Evolutionary conservation across 306 rosid species (phyloP), one percentile per base, ranked within the genome.

Genomic region (Trifolium subterraneum): DNA sequence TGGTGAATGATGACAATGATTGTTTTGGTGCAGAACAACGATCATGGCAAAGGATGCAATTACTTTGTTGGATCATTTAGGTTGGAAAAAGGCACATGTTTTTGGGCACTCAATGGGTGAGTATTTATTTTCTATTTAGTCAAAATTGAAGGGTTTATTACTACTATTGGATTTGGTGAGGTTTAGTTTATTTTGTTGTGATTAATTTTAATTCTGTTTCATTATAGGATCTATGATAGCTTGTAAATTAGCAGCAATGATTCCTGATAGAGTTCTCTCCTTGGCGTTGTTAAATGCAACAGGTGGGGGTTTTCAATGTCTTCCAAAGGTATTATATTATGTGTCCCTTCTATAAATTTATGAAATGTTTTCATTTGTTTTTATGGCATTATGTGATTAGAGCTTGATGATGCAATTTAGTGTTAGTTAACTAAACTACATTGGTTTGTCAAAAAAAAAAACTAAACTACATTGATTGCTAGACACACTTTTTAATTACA

Each of bases 101-200:
- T 88, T 92, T 80, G 99, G 98, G 47, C 99, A 94, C 64, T 94
- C 99, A 11, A 94, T 94, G 99, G 99, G 99, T 92, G 78, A 86
- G 90, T 83, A 29, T 20, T 19, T 83, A 29, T 20, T 19, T 19
- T 1, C 14, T 70, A 15, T 4, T 58, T 13, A 1, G 7, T 56
- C 0, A 11, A 55, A 1, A 25, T 12, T 58, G 36, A 25, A 58
- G 12, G 18, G 4, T 23, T 58, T 58, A 58, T 58, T 58, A 36
- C 10, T 36, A 36, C 39, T 36, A 12, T 25, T 23, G 3, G 33
- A 35, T 68, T 63, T 41, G 29, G 35, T 59, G 25, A 29, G 48
- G 45, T 44, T 48, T 10, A 18, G 33, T 29, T 67, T 60, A 60
- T 74, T 51, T 63, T 3, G 55, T 45, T 54, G 7, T 67, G 12